These are phyloP conservation scores for Nicotiana paniculata DNA, from an alignment of 257 asterid species.

Conservation along the genomic window DNA sequence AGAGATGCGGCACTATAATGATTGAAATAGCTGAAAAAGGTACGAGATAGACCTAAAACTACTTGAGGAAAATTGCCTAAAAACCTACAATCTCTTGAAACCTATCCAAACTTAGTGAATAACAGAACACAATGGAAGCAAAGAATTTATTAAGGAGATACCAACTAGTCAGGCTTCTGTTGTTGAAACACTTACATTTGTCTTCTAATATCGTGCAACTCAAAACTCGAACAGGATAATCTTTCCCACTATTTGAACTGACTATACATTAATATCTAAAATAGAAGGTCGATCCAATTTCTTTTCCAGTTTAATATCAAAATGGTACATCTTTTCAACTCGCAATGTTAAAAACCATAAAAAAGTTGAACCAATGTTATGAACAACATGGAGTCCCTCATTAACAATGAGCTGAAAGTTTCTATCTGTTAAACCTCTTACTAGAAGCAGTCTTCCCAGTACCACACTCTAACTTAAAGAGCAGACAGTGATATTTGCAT, in stretches of 20 bases:
- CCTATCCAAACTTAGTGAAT: not conserved
- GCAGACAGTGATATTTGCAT: not conserved
- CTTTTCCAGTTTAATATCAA: not conserved
- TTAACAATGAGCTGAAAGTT: not conserved
- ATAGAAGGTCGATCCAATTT: not conserved
- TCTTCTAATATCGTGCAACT: too few species aligned
- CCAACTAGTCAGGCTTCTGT: not conserved
- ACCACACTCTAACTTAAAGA: not conserved
- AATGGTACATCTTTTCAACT: not conserved
- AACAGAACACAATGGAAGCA: not conserved
- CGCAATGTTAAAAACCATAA: not conserved
- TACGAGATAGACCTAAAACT: not conserved
- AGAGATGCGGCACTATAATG: not conserved
- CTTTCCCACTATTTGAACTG: not conserved
- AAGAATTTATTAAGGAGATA: not conserved
- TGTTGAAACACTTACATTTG: not conserved
- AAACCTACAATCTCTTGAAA: not conserved
- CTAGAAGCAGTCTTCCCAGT: not conserved
- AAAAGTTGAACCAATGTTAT: not conserved
- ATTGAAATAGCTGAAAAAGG: not conserved
- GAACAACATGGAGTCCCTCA: not conserved
- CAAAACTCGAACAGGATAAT: too few species aligned
- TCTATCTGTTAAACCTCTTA: not conserved
- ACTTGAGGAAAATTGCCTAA: not conserved
- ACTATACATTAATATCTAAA: not conserved